Evolutionary conservation across 306 rosid genomes (phyloP).

Genomic region (Albizia julibrissin): DNA sequence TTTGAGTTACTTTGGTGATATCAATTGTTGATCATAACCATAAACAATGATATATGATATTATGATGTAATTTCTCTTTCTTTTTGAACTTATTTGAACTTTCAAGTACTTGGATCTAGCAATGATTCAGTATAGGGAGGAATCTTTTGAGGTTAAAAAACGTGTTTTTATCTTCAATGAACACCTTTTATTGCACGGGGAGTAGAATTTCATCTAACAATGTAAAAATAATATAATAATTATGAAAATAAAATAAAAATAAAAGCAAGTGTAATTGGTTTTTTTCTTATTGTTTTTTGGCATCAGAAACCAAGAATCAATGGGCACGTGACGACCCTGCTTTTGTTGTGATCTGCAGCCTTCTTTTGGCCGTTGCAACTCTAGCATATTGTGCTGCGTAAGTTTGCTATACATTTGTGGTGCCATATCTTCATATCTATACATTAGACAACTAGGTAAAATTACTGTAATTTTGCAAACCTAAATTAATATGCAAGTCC

Average conservation of each 20-base stretch:
- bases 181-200: conserved; percentile 17
- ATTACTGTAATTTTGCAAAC: conserved; percentile 20
- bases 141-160: not conserved
- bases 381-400: conserved; percentile 98
- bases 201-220: conserved; percentile 18
- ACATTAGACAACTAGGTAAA: conserved; percentile 19
- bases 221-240: not conserved
- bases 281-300: conserved; percentile 34
- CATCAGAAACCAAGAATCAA: conserved; percentile 98
- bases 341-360: conserved; percentile 98
- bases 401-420: conserved; percentile 52
- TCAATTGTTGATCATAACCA: conserved; percentile 10
- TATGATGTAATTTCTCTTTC: conserved; percentile 2
- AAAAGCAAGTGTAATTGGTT: conserved; percentile 24
- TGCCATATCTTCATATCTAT: conserved; percentile 27
- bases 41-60: not conserved
- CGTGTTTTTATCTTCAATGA: not conserved
- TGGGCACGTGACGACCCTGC: conserved; percentile 99
- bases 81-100: not conserved
- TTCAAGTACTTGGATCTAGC: conserved; percentile 18
- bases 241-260: not conserved
- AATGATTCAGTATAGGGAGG: not conserved
- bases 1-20: conserved; percentile 16
- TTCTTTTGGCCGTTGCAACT: conserved; percentile 85
- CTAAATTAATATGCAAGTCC: conserved; percentile 21